Base-by-base conservation (phyloP, 2,329 filamentous ascomycete genomes). In the Aspergillus pseudoglaucus region DNA sequence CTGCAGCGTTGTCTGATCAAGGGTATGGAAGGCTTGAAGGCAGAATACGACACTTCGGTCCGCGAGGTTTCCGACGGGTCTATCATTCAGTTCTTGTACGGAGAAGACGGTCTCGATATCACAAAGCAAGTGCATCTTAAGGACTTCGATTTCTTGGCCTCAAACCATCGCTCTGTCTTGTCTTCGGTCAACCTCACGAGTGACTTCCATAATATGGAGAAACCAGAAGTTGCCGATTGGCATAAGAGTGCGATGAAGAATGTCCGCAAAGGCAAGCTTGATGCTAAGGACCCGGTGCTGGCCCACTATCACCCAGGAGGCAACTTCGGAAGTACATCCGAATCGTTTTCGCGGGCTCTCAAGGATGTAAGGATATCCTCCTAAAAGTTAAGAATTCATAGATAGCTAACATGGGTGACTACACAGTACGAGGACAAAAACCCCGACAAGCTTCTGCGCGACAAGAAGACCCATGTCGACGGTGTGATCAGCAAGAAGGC, bases 1-100 rank as follows among this genome's bases (percentile, higher is more conserved):
- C 76, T 98, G 45, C 93, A 98, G 67, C 81, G 94, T 64, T 98
- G 93, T 78, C 79, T 98, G 53, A 94, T 98, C 74, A 98, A 98
- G 74, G 93, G 93, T 52, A 94, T 98, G 87, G 93, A 98, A 69
- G 93, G 93, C 3, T 77, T 97, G 39, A 86, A 84, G 59, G 90
- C 95, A 2, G 84, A 90, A 52, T 97, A 98, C 65, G 93, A 98
- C 62, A 90, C 85, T 7, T 94, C 90, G 1, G 93, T 98, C 14
- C 83, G 93, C 53, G 91, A 98, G 49, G 64, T 68, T 60, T 85
- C 91, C 0, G 94, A 98, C 65, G 94, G 94, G 20, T 88, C 87
- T 2, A 80, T 98, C 61, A 80, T 98, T 2, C 93, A 98, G 64
- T 97, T 98, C 69, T 70, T 98, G 27, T 98, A 97, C 63, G 93